Conservation (phyloP, 176 grass and related monocot species). For the Phyllostachys edulis region DNA sequence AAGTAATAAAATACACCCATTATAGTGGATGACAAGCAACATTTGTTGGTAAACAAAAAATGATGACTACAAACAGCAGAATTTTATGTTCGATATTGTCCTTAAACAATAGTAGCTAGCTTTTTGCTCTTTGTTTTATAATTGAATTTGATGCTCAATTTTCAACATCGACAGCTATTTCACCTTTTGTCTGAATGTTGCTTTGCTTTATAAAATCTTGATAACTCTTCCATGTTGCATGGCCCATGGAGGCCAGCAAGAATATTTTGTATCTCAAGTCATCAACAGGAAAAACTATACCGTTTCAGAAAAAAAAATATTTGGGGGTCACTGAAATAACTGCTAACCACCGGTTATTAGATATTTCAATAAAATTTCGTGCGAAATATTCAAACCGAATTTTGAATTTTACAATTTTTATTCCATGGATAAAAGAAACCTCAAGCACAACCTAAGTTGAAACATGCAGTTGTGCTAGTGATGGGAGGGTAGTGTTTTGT, state of each 20-base stretch:
- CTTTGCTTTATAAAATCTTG: background rate
- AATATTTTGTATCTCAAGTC: background rate
- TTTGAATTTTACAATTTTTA: background rate
- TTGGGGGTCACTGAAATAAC: background rate
- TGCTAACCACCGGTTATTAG: background rate
- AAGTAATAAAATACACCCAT: background rate
- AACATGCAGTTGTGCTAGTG: background rate
- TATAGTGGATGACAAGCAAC: background rate
- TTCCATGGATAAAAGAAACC: background rate
- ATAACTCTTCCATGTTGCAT: background rate
- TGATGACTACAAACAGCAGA: background rate
- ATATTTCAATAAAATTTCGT: background rate
- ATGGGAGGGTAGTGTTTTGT: background rate
- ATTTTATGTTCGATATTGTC: background rate
- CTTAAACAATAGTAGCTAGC: background rate
- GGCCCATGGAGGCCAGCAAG: background rate
- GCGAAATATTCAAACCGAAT: background rate
- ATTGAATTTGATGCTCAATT: background rate
- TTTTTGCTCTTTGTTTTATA: background rate
- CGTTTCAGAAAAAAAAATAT: background rate
- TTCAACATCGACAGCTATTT: background rate
- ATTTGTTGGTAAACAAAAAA: background rate
- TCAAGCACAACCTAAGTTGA: background rate
- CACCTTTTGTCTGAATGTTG: background rate
- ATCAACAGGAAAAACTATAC: background rate